Conservation (phyloP, 208 protist genomes). For the Trypanosoma rangeli region DNA sequence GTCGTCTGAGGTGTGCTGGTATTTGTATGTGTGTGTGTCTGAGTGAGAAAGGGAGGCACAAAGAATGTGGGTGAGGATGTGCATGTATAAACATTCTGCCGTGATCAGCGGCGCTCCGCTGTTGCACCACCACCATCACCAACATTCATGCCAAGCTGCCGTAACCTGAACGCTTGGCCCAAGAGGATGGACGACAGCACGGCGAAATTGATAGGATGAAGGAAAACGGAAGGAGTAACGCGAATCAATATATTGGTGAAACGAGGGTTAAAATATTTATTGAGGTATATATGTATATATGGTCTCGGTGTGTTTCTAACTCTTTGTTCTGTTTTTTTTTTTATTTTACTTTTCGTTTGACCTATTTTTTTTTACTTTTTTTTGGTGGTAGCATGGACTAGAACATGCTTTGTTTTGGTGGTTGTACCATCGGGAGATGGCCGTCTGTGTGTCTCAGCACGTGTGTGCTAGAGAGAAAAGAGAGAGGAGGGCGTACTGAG, state of each 20-base stretch:
- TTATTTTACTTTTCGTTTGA: background rate
- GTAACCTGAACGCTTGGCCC: no score
- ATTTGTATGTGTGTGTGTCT: slow-evolving; percentile 4
- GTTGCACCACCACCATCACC: no score
- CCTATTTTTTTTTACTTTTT: background rate
- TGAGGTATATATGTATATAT: slow-evolving; percentile 16
- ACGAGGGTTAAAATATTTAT: slow-evolving; percentile 16
- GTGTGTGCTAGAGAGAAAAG: no score
- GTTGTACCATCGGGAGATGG: background rate
- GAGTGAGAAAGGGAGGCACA: background rate
- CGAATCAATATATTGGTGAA: background rate
- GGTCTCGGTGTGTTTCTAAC: background rate
- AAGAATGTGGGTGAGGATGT: background rate
- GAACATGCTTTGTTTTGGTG: background rate
- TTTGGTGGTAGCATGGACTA: background rate
- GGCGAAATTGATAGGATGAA: no score
- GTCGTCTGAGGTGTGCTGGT: no score
- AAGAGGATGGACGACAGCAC: no score
- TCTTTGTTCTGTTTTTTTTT: slow-evolving; percentile 7
- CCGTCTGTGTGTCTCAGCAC: background rate
- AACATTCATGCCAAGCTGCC: no score
- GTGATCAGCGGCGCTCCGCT: background rate
- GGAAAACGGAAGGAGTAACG: background rate
- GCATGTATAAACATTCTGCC: background rate
- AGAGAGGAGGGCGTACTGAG: background rate